phyloP scores from a whole-genome alignment of 2,329 filamentous ascomycete species.

The Fonsecaea multimorphosa region DNA sequence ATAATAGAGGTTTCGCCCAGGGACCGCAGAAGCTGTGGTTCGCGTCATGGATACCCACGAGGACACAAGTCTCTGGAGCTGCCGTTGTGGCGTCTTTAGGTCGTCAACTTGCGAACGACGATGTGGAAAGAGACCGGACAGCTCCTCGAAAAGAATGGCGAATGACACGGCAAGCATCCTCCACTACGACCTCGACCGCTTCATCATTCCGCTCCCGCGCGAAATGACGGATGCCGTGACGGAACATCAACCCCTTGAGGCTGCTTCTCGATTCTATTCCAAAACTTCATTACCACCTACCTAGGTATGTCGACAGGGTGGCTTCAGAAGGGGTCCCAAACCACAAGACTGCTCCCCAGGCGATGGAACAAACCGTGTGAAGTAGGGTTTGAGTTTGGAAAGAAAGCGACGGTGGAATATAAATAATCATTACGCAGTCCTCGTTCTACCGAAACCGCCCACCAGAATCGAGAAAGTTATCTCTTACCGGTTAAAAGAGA shows the following conservation, averaged over 20 bases:
- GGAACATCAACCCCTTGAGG: slow-evolving; percentile 2
- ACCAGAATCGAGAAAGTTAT: too few relatives aligned
- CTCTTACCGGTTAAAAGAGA: too few relatives aligned
- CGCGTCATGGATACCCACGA: background rate
- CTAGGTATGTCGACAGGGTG: background rate
- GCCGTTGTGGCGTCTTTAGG: background rate
- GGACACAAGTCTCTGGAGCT: background rate
- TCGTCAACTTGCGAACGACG: background rate
- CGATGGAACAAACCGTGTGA: too few relatives aligned
- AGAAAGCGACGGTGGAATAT: too few relatives aligned
- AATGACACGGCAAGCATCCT: slow-evolving; percentile 8
- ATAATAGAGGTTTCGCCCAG: background rate
- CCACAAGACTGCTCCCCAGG: background rate
- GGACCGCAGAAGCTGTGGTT: background rate
- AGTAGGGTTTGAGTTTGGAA: too few relatives aligned
- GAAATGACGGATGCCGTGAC: slow-evolving; percentile 14
- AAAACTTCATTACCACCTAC: background rate
- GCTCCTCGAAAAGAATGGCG: slow-evolving; percentile 4
- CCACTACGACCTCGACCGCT: slow-evolving; percentile 4
- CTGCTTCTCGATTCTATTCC: background rate
- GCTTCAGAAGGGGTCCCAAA: background rate
- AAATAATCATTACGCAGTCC: too few relatives aligned
- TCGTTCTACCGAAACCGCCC: too few relatives aligned
- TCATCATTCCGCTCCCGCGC: slow-evolving; percentile 16
- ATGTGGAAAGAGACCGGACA: background rate